These are phyloP conservation scores for Ophiostoma himal-ulmi DNA, from an alignment of 2,329 filamentous ascomycete species.

Conservation along the genomic window DNA sequence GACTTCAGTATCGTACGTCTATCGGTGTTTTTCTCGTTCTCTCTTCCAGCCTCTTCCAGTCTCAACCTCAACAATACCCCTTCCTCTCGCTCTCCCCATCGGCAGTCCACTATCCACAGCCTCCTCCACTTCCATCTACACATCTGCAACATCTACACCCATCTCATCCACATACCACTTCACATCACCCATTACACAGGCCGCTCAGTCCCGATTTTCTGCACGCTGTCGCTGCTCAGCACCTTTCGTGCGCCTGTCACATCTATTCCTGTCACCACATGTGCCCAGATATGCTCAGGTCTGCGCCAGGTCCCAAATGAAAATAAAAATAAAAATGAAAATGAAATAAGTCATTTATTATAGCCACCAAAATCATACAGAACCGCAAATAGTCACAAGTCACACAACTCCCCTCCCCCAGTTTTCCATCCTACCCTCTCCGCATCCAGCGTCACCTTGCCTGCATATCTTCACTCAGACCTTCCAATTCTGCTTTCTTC, in stretches of 20 bases:
- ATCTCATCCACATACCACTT: neutral
- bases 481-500: neutral
- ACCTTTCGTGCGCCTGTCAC: slow-evolving; percentile 15
- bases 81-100: neutral
- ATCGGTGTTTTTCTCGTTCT: neutral
- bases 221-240: neutral
- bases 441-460: slow-evolving; percentile 11
- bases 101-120: neutral
- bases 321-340: neutral
- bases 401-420: slow-evolving; percentile 12
- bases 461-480: neutral
- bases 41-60: neutral
- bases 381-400: neutral
- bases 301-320: slow-evolving; percentile 5
- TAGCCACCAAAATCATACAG: neutral
- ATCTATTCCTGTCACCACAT: slow-evolving; percentile 15
- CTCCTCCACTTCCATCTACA: neutral
- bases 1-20: neutral
- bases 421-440: slow-evolving; percentile 14
- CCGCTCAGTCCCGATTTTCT: slow-evolving; percentile 7
- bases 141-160: neutral
- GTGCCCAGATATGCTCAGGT: slow-evolving; percentile 10
- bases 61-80: neutral
- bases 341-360: neutral
- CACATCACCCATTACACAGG: neutral